Percentiles rank a stretch among this genome's conserved stretches.
Evolutionary conservation across 2,329 filamentous ascomycete species (phyloP).

Genomic region (Sclerotinia nivalis): DNA sequence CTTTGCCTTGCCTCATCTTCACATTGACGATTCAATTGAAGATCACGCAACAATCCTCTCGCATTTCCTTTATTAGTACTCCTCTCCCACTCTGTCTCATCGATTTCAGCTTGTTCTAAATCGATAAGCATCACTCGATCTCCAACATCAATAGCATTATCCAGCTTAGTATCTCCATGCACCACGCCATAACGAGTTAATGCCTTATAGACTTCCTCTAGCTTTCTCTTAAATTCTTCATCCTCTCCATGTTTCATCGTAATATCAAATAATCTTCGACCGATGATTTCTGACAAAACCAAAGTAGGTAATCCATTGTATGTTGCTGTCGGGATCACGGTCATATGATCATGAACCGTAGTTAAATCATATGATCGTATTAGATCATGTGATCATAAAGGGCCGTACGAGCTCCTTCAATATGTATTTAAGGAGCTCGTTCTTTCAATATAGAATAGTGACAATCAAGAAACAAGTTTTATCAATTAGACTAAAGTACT

Average conservation of each 20-base stretch:
- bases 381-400: too few species aligned
- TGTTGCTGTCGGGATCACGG: too few species aligned
- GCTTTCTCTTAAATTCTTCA: neutral
- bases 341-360: too few species aligned
- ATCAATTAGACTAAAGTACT: too few species aligned
- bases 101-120: neutral
- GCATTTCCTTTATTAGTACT: neutral
- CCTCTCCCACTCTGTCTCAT: rapidly evolving
- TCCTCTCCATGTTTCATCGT: neutral
- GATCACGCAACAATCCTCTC: neutral
- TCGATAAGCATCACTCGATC: neutral
- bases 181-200: neutral
- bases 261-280: neutral
- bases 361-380: too few species aligned
- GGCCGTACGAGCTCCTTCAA: too few species aligned
- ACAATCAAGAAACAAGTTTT: too few species aligned
- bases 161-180: neutral
- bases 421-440: too few species aligned
- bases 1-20: neutral
- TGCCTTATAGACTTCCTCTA: neutral
- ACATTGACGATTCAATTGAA: neutral
- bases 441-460: too few species aligned
- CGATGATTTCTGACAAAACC: neutral
- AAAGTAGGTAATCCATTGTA: neutral
- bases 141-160: neutral